Evolutionary conservation across 176 grass and related monocot genomes (phyloP).

Genomic region (Aegilops umbellulata): DNA sequence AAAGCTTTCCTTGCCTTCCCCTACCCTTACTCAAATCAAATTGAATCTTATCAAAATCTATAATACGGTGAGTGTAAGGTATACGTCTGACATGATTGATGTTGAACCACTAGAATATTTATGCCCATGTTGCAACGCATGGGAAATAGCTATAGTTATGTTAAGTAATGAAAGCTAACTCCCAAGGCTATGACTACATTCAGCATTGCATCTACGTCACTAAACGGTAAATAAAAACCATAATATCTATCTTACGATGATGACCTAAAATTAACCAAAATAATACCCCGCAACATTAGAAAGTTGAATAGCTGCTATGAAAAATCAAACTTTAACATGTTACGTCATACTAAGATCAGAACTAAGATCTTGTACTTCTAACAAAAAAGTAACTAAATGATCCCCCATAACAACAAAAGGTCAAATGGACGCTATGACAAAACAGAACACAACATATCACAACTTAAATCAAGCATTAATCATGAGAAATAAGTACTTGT

Average conservation of each 20-base stretch:
- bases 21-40: no score
- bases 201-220: neutral
- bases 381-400: neutral
- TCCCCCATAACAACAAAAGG: neutral
- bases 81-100: no score
- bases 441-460: neutral
- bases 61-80: no score
- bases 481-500: neutral
- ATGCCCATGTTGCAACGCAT: no score
- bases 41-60: no score
- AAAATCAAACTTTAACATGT: neutral
- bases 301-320: neutral
- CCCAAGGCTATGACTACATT: neutral
- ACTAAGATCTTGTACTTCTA: neutral
- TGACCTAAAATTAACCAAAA: neutral
- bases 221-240: slow-evolving; percentile 1
- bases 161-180: neutral
- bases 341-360: neutral
- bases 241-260: neutral
- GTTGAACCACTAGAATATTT: no score
- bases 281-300: neutral
- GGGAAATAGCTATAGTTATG: no score
- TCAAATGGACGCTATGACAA: neutral
- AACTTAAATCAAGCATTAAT: neutral
- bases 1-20: no score